Evolutionary conservation across 2,329 filamentous ascomycete species (phyloP), one percentile per base, ranked within the genome.

Genomic region (Stagonosporopsis tanaceti): DNA sequence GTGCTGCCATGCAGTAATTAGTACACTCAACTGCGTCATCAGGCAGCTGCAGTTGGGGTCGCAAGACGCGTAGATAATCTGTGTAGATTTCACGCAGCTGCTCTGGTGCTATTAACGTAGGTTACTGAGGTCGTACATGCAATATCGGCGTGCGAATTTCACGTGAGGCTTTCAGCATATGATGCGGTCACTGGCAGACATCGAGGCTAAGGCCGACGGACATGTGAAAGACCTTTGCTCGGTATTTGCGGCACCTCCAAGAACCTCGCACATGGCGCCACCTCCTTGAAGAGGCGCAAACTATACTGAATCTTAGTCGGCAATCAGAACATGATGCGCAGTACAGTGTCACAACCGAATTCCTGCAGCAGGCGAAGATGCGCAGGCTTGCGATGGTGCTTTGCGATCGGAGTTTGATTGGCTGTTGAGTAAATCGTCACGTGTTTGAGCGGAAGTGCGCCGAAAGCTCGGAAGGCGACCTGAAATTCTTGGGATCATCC

Each of bases 1-100:
- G 66, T 72, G 76, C 76, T 69, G 76, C 76, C 76, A 78, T 78
- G 72, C 75, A 78, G 50, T 59, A 17, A 42, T 38, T 50, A 59
- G 50, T 40, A 53, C 44, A 39, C 72, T 57, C 60, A 60, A 66
- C 68, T 73, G 72, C 72, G 74, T 75, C 73, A 76, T 76, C 64
- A 66, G 67, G 66, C 68, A 57, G 60, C 60, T 62, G 62, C 59
- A 62, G 63, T 57, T 59, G 61, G 67, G 63, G 62, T 67, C 67
- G 64, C 63, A 57, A 57, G 59, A 58, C 58, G 61, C 57, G 61
- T 63, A 47, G 39, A 38, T 15, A 34, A 14, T 22, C 14, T 30
- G 45, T 37, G 28, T 45, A 17, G 11, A 39, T 9, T n/a, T 48
- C 46, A 17, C 32, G 22, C 15, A 17, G 3, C 6, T 3, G 20